These are phyloP conservation scores for Paramecium sexaurelia DNA, from an alignment of 73 alveolate genomes.

Conservation along the genomic window DNA sequence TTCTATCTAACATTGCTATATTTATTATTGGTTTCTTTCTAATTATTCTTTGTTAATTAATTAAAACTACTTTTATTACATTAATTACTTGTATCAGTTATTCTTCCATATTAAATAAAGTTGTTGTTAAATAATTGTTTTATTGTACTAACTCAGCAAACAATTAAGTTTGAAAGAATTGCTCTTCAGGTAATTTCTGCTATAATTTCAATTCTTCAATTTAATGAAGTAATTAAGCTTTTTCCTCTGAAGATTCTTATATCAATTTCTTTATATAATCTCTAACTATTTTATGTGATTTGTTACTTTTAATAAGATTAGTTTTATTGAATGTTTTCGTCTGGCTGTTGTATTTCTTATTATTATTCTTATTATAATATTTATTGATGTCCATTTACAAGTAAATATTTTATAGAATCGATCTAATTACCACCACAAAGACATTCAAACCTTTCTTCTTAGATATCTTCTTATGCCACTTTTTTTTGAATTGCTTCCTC, in stretches of 20 bases:
- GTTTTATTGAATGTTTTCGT: not conserved
- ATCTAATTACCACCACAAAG: conserved; percentile 42
- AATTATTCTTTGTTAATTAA: not conserved
- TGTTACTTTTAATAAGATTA: not conserved
- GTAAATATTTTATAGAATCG: conserved; percentile 7
- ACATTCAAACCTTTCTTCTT: conserved; percentile 32
- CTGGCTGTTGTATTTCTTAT: not conserved
- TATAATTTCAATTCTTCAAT: conserved; percentile 8
- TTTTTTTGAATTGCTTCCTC: conserved; percentile 19
- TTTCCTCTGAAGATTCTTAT: not conserved
- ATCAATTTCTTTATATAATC: conserved; percentile 5
- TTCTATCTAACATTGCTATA: not conserved
- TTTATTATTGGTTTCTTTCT: not conserved
- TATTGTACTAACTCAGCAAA: conserved; percentile 32
- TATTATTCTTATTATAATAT: not conserved
- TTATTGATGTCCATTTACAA: not conserved
- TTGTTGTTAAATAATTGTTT: conserved; percentile 2
- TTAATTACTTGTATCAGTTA: not conserved
- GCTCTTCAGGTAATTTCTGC: not conserved
- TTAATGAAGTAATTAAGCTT: not conserved
- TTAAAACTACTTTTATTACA: not conserved
- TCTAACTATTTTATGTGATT: not conserved
- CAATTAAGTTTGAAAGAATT: not conserved
- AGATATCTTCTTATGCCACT: conserved; percentile 1
- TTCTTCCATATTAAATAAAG: not conserved